Evolutionary conservation across 805 yeast genomes (phyloP), one percentile per base, ranked within the genome.

Genomic region (Lipomyces anomalus): DNA sequence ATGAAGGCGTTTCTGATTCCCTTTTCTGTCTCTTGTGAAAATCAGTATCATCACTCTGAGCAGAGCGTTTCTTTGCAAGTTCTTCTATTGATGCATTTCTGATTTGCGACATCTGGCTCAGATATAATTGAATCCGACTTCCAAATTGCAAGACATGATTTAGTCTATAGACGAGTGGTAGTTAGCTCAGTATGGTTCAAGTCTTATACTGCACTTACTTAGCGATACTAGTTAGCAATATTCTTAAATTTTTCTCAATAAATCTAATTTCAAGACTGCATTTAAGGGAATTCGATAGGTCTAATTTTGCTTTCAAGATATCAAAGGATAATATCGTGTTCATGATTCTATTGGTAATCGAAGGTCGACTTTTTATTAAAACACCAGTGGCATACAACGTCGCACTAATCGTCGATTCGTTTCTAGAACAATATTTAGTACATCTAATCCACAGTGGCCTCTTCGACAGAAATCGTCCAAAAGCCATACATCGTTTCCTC

Each of bases 311-410:
- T 7, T 42, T 17, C 35, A 57, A 18, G 37, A 65, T 47, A 48
- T 77, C 88, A 55, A 80, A 85, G 6, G 72, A 70, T 37, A 84
- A 72, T 7, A 88, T 64, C 11, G 74, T 72, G 17, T 73, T 67
- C 21, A 85, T 65, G 9, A 89, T 77, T 44, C 76, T 76, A 24
- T 66, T 64, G 0, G 73, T 68, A 1, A 78, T 66, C 37, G 75
- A 70, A 1, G 86, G 82, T 57, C 95, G 77, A 26, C 78, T 70
- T 55, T 78, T 80, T 52, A 84, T 73, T 30, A 92, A 64, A 13
- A 76, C 69, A 4, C 83, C 69, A 18, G 82, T 65, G 41, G 80
- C 79, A 56, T 84, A 79, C 22, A 87, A 63, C 0, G 84, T 71
- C 4, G 94, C 84, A 13, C 86, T 75, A 42, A 84, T 75, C 2